Base-by-base conservation (phyloP, 164 flowering plant species). In the Protea cynaroides region DNA sequence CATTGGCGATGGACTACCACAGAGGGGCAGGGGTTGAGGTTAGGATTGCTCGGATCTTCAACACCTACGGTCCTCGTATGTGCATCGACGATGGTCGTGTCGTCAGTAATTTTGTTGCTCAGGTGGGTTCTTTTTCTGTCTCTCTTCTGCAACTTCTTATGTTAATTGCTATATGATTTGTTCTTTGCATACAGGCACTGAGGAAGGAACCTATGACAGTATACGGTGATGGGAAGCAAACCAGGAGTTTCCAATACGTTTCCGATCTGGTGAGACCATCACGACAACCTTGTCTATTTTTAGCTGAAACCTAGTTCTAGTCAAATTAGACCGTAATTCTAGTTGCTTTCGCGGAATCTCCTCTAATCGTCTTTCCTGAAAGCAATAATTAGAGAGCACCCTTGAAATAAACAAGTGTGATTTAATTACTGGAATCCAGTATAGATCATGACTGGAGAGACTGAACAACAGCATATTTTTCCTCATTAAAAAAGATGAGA, bases 11-110 rank as follows among this genome's bases (percentile, higher is more conserved):
- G 95, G 95, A 88, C 70, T 88, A 88, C 43, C 92, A 88, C 71
- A 65, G 95, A 69, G 95, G 95, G 11, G 98, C 96, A 29, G 83
- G 72, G 6, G 98, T 92, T 44, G 96, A 92, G 89, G 97, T 89
- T 1, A 87, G 98, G 69, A 93, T 93, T 80, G 98, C 98, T 61
- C 79, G 98, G 70, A 92, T 92, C 65, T 92, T 92, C 58, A 92
- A 92, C 82, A 92, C 98, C 0, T 92, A 92, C 29, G 98, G 98
- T 23, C 98, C 98, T 36, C 76, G 98, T 2, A 92, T 92, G 98
- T 86, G 96, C 79, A 84, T 92, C 14, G 98, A 92, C 64, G 98
- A 92, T 64, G 98, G 98, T 29, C 95, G 98, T 44, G 98, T 92
- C 18, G 98, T 92, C 14, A 92, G 98, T 69, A 92, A 92, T 55